Conservation (phyloP, 2,329 filamentous ascomycete genomes). For the Penicillium decumbens region DNA sequence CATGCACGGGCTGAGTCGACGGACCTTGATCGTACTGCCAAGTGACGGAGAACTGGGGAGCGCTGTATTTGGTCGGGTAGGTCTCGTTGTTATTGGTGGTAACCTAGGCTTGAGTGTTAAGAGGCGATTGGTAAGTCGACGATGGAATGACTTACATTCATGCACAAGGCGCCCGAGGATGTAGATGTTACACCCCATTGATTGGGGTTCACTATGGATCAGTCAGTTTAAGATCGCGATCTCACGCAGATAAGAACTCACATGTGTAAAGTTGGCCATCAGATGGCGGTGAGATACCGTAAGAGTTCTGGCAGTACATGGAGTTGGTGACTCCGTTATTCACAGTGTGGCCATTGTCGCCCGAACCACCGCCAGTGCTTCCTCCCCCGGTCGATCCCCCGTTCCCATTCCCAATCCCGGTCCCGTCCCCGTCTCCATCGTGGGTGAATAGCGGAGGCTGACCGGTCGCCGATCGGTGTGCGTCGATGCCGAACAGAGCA, state of each 20-base stretch:
- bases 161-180: constrained; percentile 45
- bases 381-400: constrained; percentile 20
- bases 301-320: constrained; percentile 43
- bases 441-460: constrained; percentile 44
- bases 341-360: constrained; percentile 4
- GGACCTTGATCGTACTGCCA: constrained; percentile 50
- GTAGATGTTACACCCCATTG: constrained; percentile 48
- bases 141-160: constrained; percentile 47
- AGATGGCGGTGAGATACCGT: constrained; percentile 46
- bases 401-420: neutral
- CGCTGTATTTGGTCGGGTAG: constrained; percentile 46
- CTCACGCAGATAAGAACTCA: constrained; percentile 28
- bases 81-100: constrained; percentile 50
- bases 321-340: constrained; percentile 37
- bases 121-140: neutral
- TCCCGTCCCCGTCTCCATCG: constrained; percentile 13
- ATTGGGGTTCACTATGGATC: constrained; percentile 50
- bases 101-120: constrained; percentile 34
- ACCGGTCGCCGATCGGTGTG: constrained; percentile 42
- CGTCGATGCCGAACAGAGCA: constrained; percentile 49
- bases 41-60: constrained; percentile 51
- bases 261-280: constrained; percentile 47
- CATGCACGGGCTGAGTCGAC: constrained; percentile 48
- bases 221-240: neutral
- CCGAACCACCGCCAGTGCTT: constrained; percentile 14